phyloP scores from a whole-genome alignment of 1,139 yeast species.

The Candida neerlandica region DNA sequence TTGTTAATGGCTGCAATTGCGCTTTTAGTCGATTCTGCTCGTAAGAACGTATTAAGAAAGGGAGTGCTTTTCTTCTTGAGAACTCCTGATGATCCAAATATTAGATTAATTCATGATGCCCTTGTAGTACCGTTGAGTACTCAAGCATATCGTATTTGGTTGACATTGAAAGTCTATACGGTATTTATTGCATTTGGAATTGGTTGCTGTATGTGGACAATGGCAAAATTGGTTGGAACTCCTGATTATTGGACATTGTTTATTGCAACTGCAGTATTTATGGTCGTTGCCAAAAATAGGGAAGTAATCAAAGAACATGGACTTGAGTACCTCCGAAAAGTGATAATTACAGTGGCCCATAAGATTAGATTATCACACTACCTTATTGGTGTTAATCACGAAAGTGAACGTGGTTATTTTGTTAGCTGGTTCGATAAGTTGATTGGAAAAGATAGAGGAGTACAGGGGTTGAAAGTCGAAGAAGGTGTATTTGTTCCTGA shows the following conservation, averaged over 20 bases:
- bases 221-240: slow-evolving; percentile 39
- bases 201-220: slow-evolving; percentile 61
- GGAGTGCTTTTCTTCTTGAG: slow-evolving; percentile 91
- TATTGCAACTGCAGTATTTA: background rate
- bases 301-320: background rate
- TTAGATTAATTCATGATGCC: slow-evolving; percentile 87
- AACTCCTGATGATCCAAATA: slow-evolving; percentile 93
- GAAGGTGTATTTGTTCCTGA: slow-evolving; percentile 57
- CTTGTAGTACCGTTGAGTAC: slow-evolving; percentile 70
- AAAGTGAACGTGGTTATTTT: slow-evolving; percentile 74
- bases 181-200: slow-evolving; percentile 73
- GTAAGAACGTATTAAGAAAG: slow-evolving; percentile 72
- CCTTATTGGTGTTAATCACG: slow-evolving; percentile 66
- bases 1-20: slow-evolving; percentile 87
- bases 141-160: slow-evolving; percentile 72
- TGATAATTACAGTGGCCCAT: slow-evolving; percentile 59
- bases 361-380: slow-evolving; percentile 76
- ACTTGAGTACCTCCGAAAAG: slow-evolving; percentile 26
- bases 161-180: slow-evolving; percentile 79
- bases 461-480: background rate
- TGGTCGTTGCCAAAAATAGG: background rate
- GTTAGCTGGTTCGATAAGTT: slow-evolving; percentile 27
- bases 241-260: slow-evolving; percentile 15
- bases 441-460: slow-evolving; percentile 33
- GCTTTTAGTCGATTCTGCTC: slow-evolving; percentile 79